Percentiles rank a stretch among this genome's conserved stretches.
phyloP scores from a whole-genome alignment of 2,329 filamentous ascomycete species.

The Arthroderma sp. region DNA sequence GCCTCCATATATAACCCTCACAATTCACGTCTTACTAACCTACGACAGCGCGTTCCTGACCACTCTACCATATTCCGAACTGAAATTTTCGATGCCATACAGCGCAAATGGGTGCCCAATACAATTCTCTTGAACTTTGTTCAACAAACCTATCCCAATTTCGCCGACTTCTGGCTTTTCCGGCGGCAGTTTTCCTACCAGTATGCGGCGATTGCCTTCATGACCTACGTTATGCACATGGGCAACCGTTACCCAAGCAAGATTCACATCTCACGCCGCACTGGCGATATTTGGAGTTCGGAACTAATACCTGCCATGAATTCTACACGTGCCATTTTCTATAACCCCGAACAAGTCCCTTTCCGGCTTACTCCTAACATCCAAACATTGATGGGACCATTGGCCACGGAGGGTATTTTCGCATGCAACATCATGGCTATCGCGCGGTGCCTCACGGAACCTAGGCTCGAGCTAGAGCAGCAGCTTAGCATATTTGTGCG shows the following conservation, averaged over 20 bases:
- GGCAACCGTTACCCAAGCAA: constrained; percentile 92
- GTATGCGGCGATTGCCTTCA: constrained; percentile 86
- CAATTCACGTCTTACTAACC: constrained; percentile 16
- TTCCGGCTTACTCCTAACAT: constrained; percentile 96
- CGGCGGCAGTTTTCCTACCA: constrained; percentile 93
- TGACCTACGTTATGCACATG: constrained; percentile 98
- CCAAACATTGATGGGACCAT: constrained; percentile 87
- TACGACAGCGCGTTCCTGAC: constrained; percentile 39
- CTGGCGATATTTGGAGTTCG: constrained; percentile 90
- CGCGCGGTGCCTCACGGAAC: constrained; percentile 81
- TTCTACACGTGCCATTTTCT: constrained; percentile 70
- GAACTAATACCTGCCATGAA: constrained; percentile 89
- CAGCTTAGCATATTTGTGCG: constrained; percentile 88
- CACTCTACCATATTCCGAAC: constrained; percentile 60
- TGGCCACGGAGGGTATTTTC: constrained; percentile 93
- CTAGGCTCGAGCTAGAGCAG: constrained; percentile 71
- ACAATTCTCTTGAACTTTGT: constrained; percentile 80
- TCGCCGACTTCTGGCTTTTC: constrained; percentile 96
- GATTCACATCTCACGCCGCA: constrained; percentile 74
- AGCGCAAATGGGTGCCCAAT: constrained; percentile 81
- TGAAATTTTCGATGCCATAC: constrained; percentile 89
- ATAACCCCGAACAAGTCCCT: constrained; percentile 88
- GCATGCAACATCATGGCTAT: constrained; percentile 94
- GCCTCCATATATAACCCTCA: not conserved
- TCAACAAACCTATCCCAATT: constrained; percentile 73